These are phyloP conservation scores for Cucumis cinereus DNA, from an alignment of 306 rosid genomes.

Conservation along the genomic window DNA sequence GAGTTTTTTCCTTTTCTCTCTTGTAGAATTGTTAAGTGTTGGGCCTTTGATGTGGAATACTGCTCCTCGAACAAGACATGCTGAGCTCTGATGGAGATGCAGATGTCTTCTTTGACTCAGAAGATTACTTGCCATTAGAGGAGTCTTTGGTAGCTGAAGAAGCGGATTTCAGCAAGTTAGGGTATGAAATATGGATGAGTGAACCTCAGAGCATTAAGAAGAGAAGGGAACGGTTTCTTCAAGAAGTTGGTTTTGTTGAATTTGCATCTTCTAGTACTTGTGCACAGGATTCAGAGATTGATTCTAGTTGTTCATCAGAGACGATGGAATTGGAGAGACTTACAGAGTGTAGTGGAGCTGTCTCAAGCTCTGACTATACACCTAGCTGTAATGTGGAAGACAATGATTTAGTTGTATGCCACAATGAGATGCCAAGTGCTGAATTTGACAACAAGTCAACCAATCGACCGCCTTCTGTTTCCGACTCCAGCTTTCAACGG, in stretches of 20 bases:
- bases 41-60: slow-evolving; percentile 39
- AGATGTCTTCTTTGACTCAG: slow-evolving; percentile 70
- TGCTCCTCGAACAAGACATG: slow-evolving; percentile 48
- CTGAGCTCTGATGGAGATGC: slow-evolving; percentile 43
- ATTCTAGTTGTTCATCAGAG: slow-evolving; percentile 12
- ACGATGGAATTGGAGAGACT: slow-evolving; percentile 31
- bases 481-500: slow-evolving; percentile 12
- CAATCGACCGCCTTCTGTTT: slow-evolving; percentile 7
- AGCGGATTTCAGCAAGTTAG: slow-evolving; percentile 13
- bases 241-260: slow-evolving; percentile 39
- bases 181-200: slow-evolving; percentile 53
- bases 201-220: slow-evolving; percentile 67
- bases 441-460: slow-evolving; percentile 10
- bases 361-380: slow-evolving; percentile 17
- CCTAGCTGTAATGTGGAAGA: neutral
- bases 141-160: slow-evolving; percentile 20
- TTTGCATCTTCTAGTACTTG: slow-evolving; percentile 15
- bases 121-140: slow-evolving; percentile 39
- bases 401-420: slow-evolving; percentile 10
- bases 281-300: slow-evolving; percentile 12
- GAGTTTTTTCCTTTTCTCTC: neutral
- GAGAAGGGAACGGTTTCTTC: slow-evolving; percentile 49
- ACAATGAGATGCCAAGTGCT: slow-evolving; percentile 8
- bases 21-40: slow-evolving; percentile 4
- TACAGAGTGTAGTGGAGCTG: slow-evolving; percentile 27